phyloP scores from a whole-genome alignment of 805 yeast species.

The Teunomyces tritomae region DNA sequence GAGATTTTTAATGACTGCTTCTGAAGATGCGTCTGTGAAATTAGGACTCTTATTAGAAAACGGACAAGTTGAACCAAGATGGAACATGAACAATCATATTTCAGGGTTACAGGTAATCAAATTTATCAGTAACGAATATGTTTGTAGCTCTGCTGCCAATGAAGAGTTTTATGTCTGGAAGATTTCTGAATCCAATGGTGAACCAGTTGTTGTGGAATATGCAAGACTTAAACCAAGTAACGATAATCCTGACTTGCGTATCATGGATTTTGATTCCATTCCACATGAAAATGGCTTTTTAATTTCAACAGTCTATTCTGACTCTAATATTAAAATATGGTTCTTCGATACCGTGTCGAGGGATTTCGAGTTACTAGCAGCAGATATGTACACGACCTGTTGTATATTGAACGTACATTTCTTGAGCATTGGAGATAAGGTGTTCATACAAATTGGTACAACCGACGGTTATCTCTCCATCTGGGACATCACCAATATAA shows the following conservation, averaged over 20 bases:
- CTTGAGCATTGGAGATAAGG: slow-evolving; percentile 21
- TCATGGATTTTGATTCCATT: slow-evolving; percentile 75
- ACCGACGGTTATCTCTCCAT: slow-evolving; percentile 79
- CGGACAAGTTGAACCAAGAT: slow-evolving; percentile 47
- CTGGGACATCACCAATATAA: slow-evolving; percentile 48
- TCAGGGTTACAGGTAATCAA: slow-evolving; percentile 82
- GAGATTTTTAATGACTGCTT: slow-evolving; percentile 64
- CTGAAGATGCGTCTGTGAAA: slow-evolving; percentile 83
- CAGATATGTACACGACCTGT: slow-evolving; percentile 63
- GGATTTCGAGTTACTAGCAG: slow-evolving; percentile 42
- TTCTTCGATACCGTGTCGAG: slow-evolving; percentile 38
- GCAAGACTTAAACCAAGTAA: slow-evolving; percentile 54
- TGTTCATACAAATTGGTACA: slow-evolving; percentile 55
- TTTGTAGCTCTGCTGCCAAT: slow-evolving; percentile 66
- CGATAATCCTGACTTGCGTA: slow-evolving; percentile 75
- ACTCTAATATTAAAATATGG: slow-evolving; percentile 74
- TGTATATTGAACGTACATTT: slow-evolving; percentile 69
- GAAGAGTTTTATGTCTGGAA: slow-evolving; percentile 89
- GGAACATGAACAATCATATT: slow-evolving; percentile 77
- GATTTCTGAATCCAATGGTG: slow-evolving; percentile 31
- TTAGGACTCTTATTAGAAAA: slow-evolving; percentile 41
- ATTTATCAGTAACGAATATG: slow-evolving; percentile 49
- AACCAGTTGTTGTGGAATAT: slow-evolving; percentile 47
- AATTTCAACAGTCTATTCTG: slow-evolving; percentile 76
- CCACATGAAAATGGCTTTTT: slow-evolving; percentile 46